phyloP scores from a whole-genome alignment of 148 eudicot species.

The Cornus controversa region DNA sequence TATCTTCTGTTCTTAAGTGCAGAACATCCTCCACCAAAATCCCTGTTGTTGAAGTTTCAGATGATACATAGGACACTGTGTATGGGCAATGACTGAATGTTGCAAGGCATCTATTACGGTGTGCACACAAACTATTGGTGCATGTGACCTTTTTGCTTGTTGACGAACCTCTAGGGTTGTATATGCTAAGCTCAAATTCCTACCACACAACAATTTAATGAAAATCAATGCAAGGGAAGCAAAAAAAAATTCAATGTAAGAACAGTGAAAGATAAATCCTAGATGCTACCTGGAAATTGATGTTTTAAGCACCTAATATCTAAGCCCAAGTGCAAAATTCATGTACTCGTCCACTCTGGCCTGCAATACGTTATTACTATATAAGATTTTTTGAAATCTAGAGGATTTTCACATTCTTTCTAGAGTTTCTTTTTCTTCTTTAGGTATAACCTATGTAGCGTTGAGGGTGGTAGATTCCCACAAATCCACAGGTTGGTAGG shows the following conservation, averaged over 20 bases:
- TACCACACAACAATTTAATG: constrained; percentile 20
- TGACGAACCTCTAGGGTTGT: constrained; percentile 67
- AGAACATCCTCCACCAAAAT: constrained; percentile 80
- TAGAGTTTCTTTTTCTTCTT: constrained; percentile 8
- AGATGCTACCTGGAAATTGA: background rate
- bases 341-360: background rate
- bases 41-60: constrained; percentile 94
- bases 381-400: background rate
- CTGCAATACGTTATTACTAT: background rate
- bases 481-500: background rate
- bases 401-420: background rate
- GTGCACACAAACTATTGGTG: constrained; percentile 56
- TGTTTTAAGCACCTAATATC: background rate
- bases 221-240: background rate
- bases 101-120: constrained; percentile 46
- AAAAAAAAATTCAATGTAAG: constrained; percentile 1
- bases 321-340: background rate
- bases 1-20: constrained; percentile 62
- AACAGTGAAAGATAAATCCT: background rate
- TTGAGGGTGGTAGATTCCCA: background rate
- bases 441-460: background rate
- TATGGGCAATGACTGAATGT: constrained; percentile 65
- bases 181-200: constrained; percentile 90
- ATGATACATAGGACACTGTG: constrained; percentile 78
- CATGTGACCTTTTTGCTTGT: constrained; percentile 83